Evolutionary conservation across 129 eudicot genomes (phyloP).

Genomic region (Arctium lappa): DNA sequence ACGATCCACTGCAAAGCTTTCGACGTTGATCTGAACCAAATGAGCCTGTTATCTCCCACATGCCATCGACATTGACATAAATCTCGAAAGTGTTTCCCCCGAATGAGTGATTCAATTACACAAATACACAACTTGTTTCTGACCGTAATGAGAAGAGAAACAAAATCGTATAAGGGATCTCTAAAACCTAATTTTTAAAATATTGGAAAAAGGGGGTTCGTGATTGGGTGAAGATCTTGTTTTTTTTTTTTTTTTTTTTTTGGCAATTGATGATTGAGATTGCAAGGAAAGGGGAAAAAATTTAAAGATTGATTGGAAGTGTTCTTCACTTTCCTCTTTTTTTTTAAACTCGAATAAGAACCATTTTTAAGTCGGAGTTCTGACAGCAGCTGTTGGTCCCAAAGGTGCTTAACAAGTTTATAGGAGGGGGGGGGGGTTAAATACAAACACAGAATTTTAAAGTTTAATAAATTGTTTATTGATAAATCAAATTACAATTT

Average conservation of each 20-base stretch:
- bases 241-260: neutral
- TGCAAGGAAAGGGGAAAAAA: neutral
- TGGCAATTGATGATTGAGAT: constrained; percentile 11
- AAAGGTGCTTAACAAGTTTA: too few species aligned
- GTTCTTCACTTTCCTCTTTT: neutral
- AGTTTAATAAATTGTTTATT: too few species aligned
- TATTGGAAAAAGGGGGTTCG: constrained; percentile 18
- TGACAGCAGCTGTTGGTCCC: too few species aligned
- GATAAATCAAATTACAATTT: too few species aligned
- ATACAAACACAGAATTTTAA: too few species aligned
- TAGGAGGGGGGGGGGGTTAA: too few species aligned
- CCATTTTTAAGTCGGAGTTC: too few species aligned
- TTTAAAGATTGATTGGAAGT: neutral
- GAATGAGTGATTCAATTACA: neutral
- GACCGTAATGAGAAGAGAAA: constrained; percentile 9
- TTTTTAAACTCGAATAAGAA: constrained; percentile 10
- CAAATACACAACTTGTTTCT: neutral
- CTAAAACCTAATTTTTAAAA: constrained; percentile 1
- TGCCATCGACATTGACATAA: constrained; percentile 19
- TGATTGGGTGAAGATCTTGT: constrained; percentile 36
- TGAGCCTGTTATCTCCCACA: constrained; percentile 23
- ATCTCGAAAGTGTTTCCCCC: neutral
- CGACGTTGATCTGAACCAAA: constrained; percentile 47
- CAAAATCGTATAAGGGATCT: constrained; percentile 13
- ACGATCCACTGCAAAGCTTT: constrained; percentile 37